Percentiles rank a stretch among this genome's conserved stretches.
These are phyloP conservation scores for Hypocreales sp. DNA, from an alignment of 2,329 filamentous ascomycete species.

Conservation along the genomic window DNA sequence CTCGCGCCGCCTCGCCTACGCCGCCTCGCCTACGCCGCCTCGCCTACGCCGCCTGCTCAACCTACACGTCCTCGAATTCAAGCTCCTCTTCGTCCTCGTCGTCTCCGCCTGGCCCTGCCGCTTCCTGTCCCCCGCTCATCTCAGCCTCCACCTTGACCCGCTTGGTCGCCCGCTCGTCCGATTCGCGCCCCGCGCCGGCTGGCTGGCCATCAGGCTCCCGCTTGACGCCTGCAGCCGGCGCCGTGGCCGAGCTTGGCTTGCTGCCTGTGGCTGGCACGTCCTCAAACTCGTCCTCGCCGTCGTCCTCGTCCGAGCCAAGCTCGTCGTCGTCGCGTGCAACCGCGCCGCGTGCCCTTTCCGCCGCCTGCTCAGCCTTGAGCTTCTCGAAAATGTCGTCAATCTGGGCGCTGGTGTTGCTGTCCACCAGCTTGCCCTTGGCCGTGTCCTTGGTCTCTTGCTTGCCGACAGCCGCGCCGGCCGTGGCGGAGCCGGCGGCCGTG, in stretches of 20 bases:
- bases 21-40: no score
- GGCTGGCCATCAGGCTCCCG: no score
- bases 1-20: no score
- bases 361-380: slow-evolving; percentile 45
- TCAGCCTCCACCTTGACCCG: slow-evolving; percentile 42
- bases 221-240: no score
- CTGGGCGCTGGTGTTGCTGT: slow-evolving; percentile 37
- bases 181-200: slow-evolving; percentile 5
- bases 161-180: slow-evolving; percentile 37
- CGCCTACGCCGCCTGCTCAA: no score
- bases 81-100: slow-evolving; percentile 37
- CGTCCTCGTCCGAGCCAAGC: slow-evolving; percentile 19
- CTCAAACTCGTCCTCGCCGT: slow-evolving; percentile 32
- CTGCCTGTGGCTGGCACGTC: slow-evolving; percentile 28
- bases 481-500: slow-evolving; percentile 6
- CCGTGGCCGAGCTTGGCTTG: slow-evolving; percentile 12
- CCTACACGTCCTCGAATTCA: slow-evolving; percentile 43
- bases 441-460: slow-evolving; percentile 32
- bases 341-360: slow-evolving; percentile 19
- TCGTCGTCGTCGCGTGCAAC: slow-evolving; percentile 17
- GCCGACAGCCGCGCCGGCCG: no score
- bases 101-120: no score
- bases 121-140: no score
- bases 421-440: slow-evolving; percentile 18
- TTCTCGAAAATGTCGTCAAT: slow-evolving; percentile 55